Evolutionary conservation across 768 basidiomycete genomes (phyloP), one percentile per base, ranked within the genome.

Genomic region (Psilocybe subaeruginosa): DNA sequence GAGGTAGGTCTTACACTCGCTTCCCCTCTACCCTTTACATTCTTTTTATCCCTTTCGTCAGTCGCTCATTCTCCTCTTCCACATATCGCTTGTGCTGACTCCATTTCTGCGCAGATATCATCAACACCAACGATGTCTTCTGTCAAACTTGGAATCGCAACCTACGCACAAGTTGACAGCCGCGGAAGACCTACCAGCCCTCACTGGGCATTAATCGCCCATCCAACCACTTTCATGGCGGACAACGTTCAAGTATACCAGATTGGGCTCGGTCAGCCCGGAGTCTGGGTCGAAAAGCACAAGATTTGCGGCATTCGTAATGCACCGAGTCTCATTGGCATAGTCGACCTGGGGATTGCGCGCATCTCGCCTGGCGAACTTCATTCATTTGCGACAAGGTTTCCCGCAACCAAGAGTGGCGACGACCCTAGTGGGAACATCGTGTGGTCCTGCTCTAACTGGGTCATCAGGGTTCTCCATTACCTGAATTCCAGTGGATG

Each of bases 201-300:
- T 8, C 61, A 62, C 61, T 62, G 61, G 61, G 55, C 61, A 9
- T 50, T 62, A 14, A 56, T 62, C 16, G 61, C 46, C 23, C 61
- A 62, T 39, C 33, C 50, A 2, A 41, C 50, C 29, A 16, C 12
- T 29, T 62, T 57, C 23, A 8, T 12, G 7, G 50, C 61, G 2
- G 27, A 14, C 1, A n/a, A 58, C 43, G 35, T 58, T 4, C 19
- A n/a, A 17, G 11, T 57, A 4, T 62, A 45, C 48, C 61, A 62
- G 37, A 37, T 58, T 6, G 11, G 9, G 19, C 11, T 11, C 3
- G 43, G 3, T 31, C 23, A 23, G 23, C 23, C 23, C 23, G 23
- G 23, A 23, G 23, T 23, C 23, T 23, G 23, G 23, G 23, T 23
- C 23, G 23, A 2, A 23, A 23, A 23, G 23, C 23, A 23, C 23